These are phyloP conservation scores for Moniliophthora roreri DNA, from an alignment of 1,284 basidiomycete species.

Conservation along the genomic window DNA sequence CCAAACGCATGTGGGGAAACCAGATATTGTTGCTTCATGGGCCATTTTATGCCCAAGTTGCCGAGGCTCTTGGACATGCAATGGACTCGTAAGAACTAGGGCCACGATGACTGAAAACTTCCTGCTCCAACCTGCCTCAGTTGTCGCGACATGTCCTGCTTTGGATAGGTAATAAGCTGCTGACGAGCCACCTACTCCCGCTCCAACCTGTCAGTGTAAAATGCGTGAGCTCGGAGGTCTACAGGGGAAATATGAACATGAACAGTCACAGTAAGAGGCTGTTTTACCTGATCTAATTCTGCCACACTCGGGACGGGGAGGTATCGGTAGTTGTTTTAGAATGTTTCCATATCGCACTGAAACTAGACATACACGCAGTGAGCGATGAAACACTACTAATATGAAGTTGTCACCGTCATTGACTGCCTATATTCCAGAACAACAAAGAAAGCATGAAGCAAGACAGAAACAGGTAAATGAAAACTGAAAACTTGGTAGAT, in stretches of 20 bases:
- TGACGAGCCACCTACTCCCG: conserved; percentile 44
- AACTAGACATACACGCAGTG: too few relatives aligned
- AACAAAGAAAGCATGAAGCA: too few relatives aligned
- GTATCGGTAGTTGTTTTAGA: too few relatives aligned
- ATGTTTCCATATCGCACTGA: too few relatives aligned
- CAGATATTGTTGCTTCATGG: conserved; percentile 12
- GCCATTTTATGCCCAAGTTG: conserved; percentile 36
- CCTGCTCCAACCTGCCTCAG: conserved; percentile 48
- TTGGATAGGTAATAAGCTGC: conserved; percentile 41
- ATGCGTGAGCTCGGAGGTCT: not conserved
- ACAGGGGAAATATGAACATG: not conserved
- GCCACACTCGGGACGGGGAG: too few relatives aligned
- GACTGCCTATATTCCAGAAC: too few relatives aligned
- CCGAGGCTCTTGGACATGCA: conserved; percentile 45
- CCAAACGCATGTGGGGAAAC: conserved; percentile 34
- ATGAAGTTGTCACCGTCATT: too few relatives aligned
- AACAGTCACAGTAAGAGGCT: not conserved
- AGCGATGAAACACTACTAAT: too few relatives aligned
- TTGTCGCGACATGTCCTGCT: conserved; percentile 42
- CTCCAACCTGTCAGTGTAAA: conserved; percentile 30
- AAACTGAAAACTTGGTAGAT: too few relatives aligned
- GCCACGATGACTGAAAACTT: conserved; percentile 43
- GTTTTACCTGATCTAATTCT: too few relatives aligned
- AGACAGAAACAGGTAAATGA: too few relatives aligned
- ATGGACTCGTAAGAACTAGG: conserved; percentile 54